phyloP scores from a whole-genome alignment of 1,139 yeast genomes.

The Eremothecium coryli region DNA sequence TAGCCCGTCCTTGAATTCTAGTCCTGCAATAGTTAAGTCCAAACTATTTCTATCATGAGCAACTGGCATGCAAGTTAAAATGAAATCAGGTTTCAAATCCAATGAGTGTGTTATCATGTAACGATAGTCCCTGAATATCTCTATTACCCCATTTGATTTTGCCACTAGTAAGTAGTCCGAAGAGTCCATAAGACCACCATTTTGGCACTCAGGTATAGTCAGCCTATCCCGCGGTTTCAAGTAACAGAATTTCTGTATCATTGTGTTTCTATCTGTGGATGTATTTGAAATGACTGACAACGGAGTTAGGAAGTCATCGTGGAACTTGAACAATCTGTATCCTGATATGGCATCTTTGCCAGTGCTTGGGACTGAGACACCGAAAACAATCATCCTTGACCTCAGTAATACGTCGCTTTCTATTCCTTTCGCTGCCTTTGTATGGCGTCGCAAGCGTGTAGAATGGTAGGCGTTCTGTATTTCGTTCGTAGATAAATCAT shows the following conservation, averaged over 20 bases:
- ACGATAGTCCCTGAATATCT: slow-evolving; percentile 20
- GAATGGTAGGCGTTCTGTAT: too few relatives aligned
- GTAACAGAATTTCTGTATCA: slow-evolving; percentile 23
- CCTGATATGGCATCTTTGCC: slow-evolving; percentile 18
- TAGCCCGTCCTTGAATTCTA: slow-evolving; percentile 21
- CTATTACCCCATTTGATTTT: slow-evolving; percentile 26
- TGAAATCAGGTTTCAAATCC: slow-evolving; percentile 14
- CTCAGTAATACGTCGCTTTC: too few relatives aligned
- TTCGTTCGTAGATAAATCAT: too few relatives aligned
- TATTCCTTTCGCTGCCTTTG: too few relatives aligned
- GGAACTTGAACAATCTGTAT: slow-evolving; percentile 16
- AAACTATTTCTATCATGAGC: slow-evolving; percentile 7
- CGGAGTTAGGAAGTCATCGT: slow-evolving; percentile 12
- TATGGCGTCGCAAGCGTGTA: too few relatives aligned
- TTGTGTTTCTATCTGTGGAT: slow-evolving; percentile 14
- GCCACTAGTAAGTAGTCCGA: slow-evolving; percentile 25
- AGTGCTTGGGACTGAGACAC: slow-evolving; percentile 24
- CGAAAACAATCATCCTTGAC: slow-evolving; percentile 15
- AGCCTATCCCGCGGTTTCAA: slow-evolving; percentile 16
- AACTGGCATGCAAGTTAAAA: slow-evolving; percentile 21
- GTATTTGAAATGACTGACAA: slow-evolving; percentile 6
- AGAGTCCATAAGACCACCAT: slow-evolving; percentile 12
- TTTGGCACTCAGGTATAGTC: slow-evolving; percentile 8
- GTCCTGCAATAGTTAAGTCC: slow-evolving; percentile 17
- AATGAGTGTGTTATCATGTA: slow-evolving; percentile 11